A percentile compares a stretch with the other conserved stretches of the same genome.
phyloP scores from a whole-genome alignment of 2,329 filamentous ascomycete genomes.

The Periconia sp. region DNA sequence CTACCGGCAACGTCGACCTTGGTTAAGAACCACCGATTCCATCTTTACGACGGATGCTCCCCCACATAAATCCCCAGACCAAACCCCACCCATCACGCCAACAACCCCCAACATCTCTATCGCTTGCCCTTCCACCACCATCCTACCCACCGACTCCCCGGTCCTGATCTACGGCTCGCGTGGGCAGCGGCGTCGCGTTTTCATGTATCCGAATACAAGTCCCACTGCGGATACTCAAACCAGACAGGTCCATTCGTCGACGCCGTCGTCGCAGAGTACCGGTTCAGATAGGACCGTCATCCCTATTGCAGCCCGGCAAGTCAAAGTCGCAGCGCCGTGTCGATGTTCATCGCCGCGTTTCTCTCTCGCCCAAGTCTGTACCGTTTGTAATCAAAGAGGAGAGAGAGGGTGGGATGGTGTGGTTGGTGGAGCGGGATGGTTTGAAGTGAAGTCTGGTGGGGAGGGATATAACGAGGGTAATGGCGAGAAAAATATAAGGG shows the following conservation, averaged over 20 bases:
- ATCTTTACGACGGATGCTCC: neutral
- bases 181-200: neutral
- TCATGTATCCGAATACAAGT: neutral
- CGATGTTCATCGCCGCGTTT: too few relatives aligned
- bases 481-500: too few relatives aligned
- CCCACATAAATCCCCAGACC: neutral
- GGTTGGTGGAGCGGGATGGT: too few relatives aligned
- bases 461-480: too few relatives aligned
- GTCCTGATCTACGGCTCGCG: neutral
- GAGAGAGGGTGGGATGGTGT: too few relatives aligned
- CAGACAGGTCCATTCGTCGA: neutral
- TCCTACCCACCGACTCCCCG: neutral
- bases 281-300: too few relatives aligned
- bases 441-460: too few relatives aligned
- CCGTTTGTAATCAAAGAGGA: too few relatives aligned
- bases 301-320: too few relatives aligned
- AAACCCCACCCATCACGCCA: neutral
- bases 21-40: neutral
- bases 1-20: neutral
- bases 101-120: neutral
- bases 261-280: neutral
- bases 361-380: too few relatives aligned
- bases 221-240: neutral
- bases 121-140: neutral
- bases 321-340: too few relatives aligned